Evolutionary conservation across 1,139 yeast species (phyloP), one percentile per base, ranked within the genome.

Genomic region (Candida dubliniensis): DNA sequence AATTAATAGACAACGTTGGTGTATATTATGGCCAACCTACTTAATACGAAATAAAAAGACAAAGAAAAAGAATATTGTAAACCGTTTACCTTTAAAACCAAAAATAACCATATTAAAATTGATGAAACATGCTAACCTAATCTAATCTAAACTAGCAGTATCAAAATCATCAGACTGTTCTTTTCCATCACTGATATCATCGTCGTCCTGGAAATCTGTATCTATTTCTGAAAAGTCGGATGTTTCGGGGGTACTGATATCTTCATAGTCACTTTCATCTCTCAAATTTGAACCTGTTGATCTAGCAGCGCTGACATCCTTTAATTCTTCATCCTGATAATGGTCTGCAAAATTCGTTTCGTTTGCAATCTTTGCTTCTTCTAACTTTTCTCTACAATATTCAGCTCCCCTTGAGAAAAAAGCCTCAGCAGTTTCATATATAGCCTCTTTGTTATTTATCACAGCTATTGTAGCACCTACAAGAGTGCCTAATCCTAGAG

Each of bases 401-500:
- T 65, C 61, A 13, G 75, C 74, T 7, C 74, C 76, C 31, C 51
- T 58, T 45, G 66, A 69, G 32, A 71, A 60, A 15, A 61, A 34
- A 8, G 53, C 46, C 39, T 69, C 76, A 1, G 74, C 65, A 5
- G 60, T 50, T 47, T 67, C 71, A 33, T 66, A 53, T 4, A 72
- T 44, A 32, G 51, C 56, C 41, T 71, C 76, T 46, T 55, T 55
- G 43, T 73, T 70, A 40, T 60, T 60, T 12, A 67, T 42, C 3
- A 68, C 40, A 8, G 77, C 77, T 15, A 68, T 53, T 2, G 73
- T 54, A 13, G 75, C 75, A 1, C 77, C 77, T 1, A 65, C 53
- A 1, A 69, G 42, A 6, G 74, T 71, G 4, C 77, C 78, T 1
- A 66, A 56, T 7, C 71, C 61, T 13, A 72, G 46, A 4, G 77